These are phyloP conservation scores for sunflower (Helianthus annuus) DNA, from an alignment of 129 eudicot species.

Conservation along the genomic window DNA sequence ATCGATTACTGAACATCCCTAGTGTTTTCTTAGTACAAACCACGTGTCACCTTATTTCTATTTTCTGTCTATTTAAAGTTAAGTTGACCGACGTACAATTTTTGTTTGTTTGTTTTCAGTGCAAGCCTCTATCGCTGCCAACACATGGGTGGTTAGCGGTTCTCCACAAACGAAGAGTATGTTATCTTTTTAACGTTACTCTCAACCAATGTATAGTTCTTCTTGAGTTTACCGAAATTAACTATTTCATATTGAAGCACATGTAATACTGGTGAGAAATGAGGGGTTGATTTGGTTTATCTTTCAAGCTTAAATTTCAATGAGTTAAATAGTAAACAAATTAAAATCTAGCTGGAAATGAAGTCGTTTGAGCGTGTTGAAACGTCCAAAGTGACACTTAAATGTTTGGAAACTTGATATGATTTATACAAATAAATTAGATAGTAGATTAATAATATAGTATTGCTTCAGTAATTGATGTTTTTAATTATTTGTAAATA, in stretches of 20 bases:
- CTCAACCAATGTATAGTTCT: background rate
- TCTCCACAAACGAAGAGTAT: constrained; percentile 91
- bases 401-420: background rate
- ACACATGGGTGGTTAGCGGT: constrained; percentile 96
- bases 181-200: constrained; percentile 5
- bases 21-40: background rate
- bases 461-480: background rate
- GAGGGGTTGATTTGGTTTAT: background rate
- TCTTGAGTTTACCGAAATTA: background rate
- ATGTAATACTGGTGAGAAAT: background rate
- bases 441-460: background rate
- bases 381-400: background rate
- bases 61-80: background rate
- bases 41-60: background rate
- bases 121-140: constrained; percentile 92
- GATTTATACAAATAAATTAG: background rate
- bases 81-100: background rate
- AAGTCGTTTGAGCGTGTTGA: background rate
- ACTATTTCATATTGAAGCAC: background rate
- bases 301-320: background rate
- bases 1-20: background rate
- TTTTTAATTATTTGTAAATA: background rate
- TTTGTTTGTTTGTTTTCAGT: constrained; percentile 40
- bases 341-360: background rate
- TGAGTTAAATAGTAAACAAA: background rate